A percentile compares a stretch with the other conserved stretches of the same genome.
Evolutionary conservation across 192 early-diverging fungal species (phyloP).

Genomic region (Dissophora ornata): DNA sequence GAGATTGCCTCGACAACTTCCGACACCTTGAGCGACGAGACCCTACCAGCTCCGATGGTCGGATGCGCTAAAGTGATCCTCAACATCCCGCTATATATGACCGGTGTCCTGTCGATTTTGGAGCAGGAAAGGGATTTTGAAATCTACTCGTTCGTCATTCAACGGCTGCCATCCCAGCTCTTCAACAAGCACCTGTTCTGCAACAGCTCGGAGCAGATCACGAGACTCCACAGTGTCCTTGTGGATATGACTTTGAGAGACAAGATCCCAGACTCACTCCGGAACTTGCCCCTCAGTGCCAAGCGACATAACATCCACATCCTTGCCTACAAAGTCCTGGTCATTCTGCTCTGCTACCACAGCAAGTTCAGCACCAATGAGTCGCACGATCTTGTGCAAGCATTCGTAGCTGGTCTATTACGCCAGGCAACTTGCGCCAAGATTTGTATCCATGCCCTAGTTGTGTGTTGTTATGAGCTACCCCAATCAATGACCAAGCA

Average conservation of each 20-base stretch:
- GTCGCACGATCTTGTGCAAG: conserved; percentile 75
- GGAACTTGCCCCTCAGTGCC: conserved; percentile 63
- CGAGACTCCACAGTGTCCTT: conserved; percentile 61
- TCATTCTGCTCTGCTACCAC: conserved; percentile 74
- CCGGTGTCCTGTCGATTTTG: conserved; percentile 67
- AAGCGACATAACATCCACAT: conserved; percentile 78
- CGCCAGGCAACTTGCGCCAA: conserved; percentile 76
- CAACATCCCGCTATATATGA: conserved; percentile 67
- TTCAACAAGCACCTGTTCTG: conserved; percentile 80
- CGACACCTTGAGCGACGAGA: conserved; percentile 17
- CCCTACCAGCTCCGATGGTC: conserved; percentile 28
- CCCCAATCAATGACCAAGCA: conserved; percentile 80
- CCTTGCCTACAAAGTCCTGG: conserved; percentile 69
- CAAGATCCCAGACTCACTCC: conserved; percentile 67
- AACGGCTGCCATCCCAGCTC: conserved; percentile 75
- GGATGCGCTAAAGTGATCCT: conserved; percentile 60
- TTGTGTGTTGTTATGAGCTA: conserved; percentile 83
- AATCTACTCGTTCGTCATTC: conserved; percentile 75
- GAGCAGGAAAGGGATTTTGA: conserved; percentile 76
- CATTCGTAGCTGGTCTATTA: conserved; percentile 81
- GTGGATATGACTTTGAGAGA: conserved; percentile 70
- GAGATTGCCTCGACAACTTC: conserved; percentile 42
- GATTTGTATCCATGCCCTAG: conserved; percentile 85
- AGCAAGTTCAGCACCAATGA: conserved; percentile 73
- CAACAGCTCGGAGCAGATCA: conserved; percentile 64